Percentiles rank a stretch among this genome's conserved stretches.
Evolutionary conservation across 495 filamentous ascomycete genomes (phyloP).

Genomic region (Tetracladium marchalianum): DNA sequence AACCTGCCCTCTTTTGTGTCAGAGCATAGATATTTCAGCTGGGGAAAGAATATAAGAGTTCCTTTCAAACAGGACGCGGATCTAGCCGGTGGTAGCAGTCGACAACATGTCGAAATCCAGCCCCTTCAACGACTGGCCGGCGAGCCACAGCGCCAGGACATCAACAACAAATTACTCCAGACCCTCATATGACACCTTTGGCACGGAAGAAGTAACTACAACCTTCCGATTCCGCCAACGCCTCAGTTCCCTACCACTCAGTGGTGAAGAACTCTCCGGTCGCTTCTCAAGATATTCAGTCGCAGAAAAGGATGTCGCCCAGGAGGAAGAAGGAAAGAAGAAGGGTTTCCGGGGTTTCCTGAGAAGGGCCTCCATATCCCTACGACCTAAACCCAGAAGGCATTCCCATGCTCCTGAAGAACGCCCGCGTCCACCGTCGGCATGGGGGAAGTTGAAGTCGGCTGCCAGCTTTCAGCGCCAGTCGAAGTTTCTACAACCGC

Average conservation of each 20-base stretch:
- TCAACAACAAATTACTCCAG: constrained; percentile 7
- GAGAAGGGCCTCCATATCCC: constrained; percentile 39
- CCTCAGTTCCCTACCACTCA: constrained; percentile 20
- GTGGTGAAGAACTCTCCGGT: constrained; percentile 6
- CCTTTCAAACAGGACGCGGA: too few relatives aligned
- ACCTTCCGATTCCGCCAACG: constrained; percentile 21
- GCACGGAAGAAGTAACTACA: constrained; percentile 3
- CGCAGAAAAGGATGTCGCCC: neutral
- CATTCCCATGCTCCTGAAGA: constrained; percentile 31
- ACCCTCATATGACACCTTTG: constrained; percentile 9
- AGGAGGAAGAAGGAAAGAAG: constrained; percentile 10
- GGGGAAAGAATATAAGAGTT: too few relatives aligned
- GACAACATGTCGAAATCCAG: constrained; percentile 20
- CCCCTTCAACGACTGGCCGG: constrained; percentile 26
- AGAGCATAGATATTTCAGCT: too few relatives aligned
- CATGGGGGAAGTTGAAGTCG: constrained; percentile 37
- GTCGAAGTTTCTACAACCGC: constrained; percentile 19
- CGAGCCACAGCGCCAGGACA: constrained; percentile 22
- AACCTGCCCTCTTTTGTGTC: too few relatives aligned
- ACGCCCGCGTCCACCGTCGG: constrained; percentile 32
- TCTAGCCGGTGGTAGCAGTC: too few relatives aligned
- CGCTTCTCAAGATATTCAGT: constrained; percentile 7
- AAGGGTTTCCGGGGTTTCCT: constrained; percentile 30
- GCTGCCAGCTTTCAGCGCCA: constrained; percentile 36
- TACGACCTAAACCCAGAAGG: constrained; percentile 37